A percentile compares a stretch with the other conserved stretches of the same genome.
Conservation (phyloP, 2,329 filamentous ascomycete genomes). For the Cadophora luteo-olivacea region DNA sequence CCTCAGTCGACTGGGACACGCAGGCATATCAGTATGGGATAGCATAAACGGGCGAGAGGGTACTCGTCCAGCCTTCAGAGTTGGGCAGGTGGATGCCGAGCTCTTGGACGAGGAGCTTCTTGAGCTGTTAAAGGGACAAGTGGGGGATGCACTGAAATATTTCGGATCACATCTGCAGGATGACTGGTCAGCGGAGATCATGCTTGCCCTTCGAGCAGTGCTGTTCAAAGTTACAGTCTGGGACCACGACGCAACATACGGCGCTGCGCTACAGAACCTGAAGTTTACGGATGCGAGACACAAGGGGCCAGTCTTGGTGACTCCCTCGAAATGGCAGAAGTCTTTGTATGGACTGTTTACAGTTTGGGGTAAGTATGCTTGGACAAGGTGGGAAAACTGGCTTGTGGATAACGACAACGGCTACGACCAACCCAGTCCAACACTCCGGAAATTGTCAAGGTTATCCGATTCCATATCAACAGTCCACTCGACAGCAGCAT, state of each 20-base stretch:
- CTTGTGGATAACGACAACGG: slow-evolving; percentile 78
- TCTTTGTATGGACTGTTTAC: slow-evolving; percentile 82
- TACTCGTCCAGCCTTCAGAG: slow-evolving; percentile 84
- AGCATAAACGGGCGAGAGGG: slow-evolving; percentile 75
- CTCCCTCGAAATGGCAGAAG: slow-evolving; percentile 86
- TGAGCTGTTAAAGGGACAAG: slow-evolving; percentile 83
- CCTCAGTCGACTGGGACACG: slow-evolving; percentile 61
- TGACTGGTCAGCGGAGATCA: slow-evolving; percentile 87
- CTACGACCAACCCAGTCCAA: slow-evolving; percentile 65
- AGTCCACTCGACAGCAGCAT: slow-evolving; percentile 80
- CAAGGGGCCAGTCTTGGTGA: slow-evolving; percentile 63
- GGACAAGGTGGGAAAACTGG: slow-evolving; percentile 92
- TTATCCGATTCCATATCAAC: slow-evolving; percentile 74
- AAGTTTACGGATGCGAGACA: slow-evolving; percentile 85
- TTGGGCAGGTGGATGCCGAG: slow-evolving; percentile 95
- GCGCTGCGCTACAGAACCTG: slow-evolving; percentile 89
- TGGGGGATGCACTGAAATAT: slow-evolving; percentile 87
- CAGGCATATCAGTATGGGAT: slow-evolving; percentile 68
- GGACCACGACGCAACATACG: slow-evolving; percentile 96
- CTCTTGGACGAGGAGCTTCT: slow-evolving; percentile 92
- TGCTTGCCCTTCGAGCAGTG: slow-evolving; percentile 75
- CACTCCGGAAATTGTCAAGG: slow-evolving; percentile 64
- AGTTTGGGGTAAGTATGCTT: slow-evolving; percentile 86
- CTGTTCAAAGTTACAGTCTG: slow-evolving; percentile 96
- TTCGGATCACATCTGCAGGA: slow-evolving; percentile 80